A percentile compares a stretch with the other conserved stretches of the same genome.
phyloP scores from a whole-genome alignment of 208 protist genomes.

The Perkinsela sp. region DNA sequence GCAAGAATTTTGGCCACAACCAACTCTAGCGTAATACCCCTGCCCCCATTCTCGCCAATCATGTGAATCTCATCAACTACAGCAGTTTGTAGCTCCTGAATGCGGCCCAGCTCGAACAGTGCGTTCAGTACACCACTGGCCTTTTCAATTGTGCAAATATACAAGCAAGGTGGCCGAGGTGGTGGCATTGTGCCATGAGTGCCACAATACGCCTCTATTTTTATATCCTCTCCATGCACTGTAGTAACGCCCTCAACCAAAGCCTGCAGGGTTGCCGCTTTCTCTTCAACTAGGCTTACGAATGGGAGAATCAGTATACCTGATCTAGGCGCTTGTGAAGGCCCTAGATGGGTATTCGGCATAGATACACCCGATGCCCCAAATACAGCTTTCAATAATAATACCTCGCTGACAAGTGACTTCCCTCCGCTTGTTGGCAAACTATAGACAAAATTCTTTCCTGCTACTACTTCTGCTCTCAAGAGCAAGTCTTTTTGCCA shows the following conservation, averaged over 20 bases:
- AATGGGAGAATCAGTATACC: constrained; percentile 21
- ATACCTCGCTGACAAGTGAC: constrained; percentile 24
- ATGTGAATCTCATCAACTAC: constrained; percentile 43
- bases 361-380: not conserved
- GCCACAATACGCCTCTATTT: constrained; percentile 8
- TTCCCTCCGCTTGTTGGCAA: constrained; percentile 17
- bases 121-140: constrained; percentile 12
- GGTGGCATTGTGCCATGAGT: constrained; percentile 5
- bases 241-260: constrained; percentile 5
- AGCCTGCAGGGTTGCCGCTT: constrained; percentile 5
- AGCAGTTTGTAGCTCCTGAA: constrained; percentile 12
- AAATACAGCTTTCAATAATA: constrained; percentile 12
- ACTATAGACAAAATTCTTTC: constrained; percentile 12
- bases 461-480: not conserved
- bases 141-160: constrained; percentile 31
- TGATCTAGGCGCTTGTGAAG: constrained; percentile 2
- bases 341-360: not conserved
- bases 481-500: constrained; percentile 10
- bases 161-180: constrained; percentile 1
- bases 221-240: constrained; percentile 4
- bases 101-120: constrained; percentile 6
- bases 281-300: constrained; percentile 18
- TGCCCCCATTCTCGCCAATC: constrained; percentile 10
- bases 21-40: constrained; percentile 13
- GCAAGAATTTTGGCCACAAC: constrained; percentile 12